Conservation (phyloP, 2,329 filamentous ascomycete genomes). For the Microascus cirrosus region DNA sequence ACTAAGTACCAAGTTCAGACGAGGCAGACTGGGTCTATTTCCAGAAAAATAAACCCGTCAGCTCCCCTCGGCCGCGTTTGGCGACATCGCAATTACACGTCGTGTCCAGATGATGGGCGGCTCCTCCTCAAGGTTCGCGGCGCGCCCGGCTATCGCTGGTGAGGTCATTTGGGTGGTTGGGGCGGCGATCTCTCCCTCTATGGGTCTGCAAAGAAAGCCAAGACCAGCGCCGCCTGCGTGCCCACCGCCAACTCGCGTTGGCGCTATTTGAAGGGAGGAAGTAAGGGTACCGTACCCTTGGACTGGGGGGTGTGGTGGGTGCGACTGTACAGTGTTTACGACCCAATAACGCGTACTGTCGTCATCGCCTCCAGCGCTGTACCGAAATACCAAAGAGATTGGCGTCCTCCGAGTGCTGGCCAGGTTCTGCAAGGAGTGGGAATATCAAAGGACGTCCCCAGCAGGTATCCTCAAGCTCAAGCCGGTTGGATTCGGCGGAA, state of each 20-base stretch:
- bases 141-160: neutral
- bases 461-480: neutral
- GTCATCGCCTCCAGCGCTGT: neutral
- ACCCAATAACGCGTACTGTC: neutral
- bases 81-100: neutral
- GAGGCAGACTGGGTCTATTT: no score
- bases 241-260: neutral
- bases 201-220: neutral
- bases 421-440: neutral
- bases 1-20: no score
- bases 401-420: neutral
- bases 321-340: neutral
- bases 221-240: neutral
- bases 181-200: neutral
- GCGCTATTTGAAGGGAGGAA: no score
- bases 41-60: no score
- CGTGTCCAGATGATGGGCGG: neutral
- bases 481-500: neutral
- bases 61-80: no score
- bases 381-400: neutral
- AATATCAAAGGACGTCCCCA: neutral
- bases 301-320: neutral
- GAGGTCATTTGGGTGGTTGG: neutral
- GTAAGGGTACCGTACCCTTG: neutral
- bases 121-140: neutral